phyloP scores from a whole-genome alignment of 495 filamentous ascomycete genomes.

The Penicillium ucsense region DNA sequence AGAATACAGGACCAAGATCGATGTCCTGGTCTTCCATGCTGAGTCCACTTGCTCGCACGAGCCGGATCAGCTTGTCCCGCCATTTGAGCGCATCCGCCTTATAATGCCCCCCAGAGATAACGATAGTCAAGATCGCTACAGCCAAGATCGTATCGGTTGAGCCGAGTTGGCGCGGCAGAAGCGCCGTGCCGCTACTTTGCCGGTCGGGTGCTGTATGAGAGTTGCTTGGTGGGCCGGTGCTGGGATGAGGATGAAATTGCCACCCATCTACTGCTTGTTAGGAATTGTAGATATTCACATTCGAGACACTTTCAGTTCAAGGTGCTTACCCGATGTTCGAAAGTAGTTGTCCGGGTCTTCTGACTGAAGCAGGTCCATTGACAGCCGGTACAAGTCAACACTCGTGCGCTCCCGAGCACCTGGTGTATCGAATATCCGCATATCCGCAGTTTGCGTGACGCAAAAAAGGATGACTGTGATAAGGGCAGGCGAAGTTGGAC shows the following conservation, averaged over 20 bases:
- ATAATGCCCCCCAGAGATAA: conserved; percentile 23
- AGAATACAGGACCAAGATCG: conserved; percentile 11
- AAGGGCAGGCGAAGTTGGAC: conserved; percentile 25
- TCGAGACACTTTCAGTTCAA: not conserved
- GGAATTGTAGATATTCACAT: not conserved
- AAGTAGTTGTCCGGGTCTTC: conserved; percentile 17
- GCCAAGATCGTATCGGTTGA: conserved; percentile 17
- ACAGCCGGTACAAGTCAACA: conserved; percentile 22
- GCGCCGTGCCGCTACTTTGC: conserved; percentile 2
- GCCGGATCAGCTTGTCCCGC: conserved; percentile 20
- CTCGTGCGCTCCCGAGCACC: conserved; percentile 17
- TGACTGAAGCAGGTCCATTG: conserved; percentile 9
- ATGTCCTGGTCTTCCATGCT: conserved; percentile 18
- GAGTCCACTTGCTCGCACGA: conserved; percentile 19
- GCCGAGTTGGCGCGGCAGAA: conserved; percentile 9
- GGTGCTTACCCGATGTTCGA: conserved; percentile 12
- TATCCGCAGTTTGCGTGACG: conserved; percentile 30
- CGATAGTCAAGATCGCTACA: conserved; percentile 17
- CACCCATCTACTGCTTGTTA: conserved; percentile 6
- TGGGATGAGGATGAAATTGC: conserved; percentile 9
- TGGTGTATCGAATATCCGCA: conserved; percentile 17
- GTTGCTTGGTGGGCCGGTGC: conserved; percentile 1
- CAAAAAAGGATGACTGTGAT: conserved; percentile 30
- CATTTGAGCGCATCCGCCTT: conserved; percentile 25
- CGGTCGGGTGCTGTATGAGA: conserved; percentile 1